A percentile compares a stretch with the other conserved stretches of the same genome.
These are phyloP conservation scores for Daedalea quercina DNA, from an alignment of 768 basidiomycete species.

Conservation along the genomic window DNA sequence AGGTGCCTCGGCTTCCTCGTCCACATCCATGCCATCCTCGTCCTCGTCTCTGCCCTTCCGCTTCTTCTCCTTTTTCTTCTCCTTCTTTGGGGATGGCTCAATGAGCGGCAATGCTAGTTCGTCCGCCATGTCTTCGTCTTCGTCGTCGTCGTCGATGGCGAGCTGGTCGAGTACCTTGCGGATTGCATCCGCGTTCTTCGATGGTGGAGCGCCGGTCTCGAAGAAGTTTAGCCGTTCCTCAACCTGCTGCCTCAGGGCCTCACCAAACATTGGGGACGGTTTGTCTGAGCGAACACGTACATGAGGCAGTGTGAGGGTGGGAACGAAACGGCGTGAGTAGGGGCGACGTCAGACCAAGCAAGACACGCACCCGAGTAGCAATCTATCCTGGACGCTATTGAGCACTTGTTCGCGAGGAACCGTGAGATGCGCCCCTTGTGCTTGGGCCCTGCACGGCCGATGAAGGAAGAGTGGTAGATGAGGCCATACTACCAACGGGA, in stretches of 20 bases:
- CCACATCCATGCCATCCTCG: constrained; percentile 41
- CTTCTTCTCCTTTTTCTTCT: constrained; percentile 53
- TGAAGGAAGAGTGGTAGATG: constrained; percentile 96
- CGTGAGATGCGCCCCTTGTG: constrained; percentile 97
- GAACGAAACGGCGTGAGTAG: neutral
- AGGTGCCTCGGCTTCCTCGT: constrained; percentile 45
- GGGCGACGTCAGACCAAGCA: neutral
- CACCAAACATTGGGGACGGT: constrained; percentile 90
- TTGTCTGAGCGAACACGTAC: constrained; percentile 41
- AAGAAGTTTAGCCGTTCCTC: constrained; percentile 95
- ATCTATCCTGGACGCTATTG: constrained; percentile 94
- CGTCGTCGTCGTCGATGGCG: constrained; percentile 59
- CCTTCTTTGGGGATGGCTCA: constrained; percentile 49
- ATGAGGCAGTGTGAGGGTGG: neutral
- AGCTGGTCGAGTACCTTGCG: constrained; percentile 81
- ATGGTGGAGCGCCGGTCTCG: constrained; percentile 83
- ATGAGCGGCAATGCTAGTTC: constrained; percentile 52
- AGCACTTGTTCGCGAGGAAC: constrained; percentile 99
- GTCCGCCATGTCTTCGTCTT: constrained; percentile 42
- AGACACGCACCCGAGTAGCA: constrained; percentile 71
- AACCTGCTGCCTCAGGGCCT: constrained; percentile 88
- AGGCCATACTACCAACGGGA: constrained; percentile 73
- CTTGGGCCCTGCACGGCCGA: constrained; percentile 89
- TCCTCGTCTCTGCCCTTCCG: constrained; percentile 58
- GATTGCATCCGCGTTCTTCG: constrained; percentile 90